Conservation (phyloP, 768 basidiomycete genomes). For the Suillus ampliporus region DNA sequence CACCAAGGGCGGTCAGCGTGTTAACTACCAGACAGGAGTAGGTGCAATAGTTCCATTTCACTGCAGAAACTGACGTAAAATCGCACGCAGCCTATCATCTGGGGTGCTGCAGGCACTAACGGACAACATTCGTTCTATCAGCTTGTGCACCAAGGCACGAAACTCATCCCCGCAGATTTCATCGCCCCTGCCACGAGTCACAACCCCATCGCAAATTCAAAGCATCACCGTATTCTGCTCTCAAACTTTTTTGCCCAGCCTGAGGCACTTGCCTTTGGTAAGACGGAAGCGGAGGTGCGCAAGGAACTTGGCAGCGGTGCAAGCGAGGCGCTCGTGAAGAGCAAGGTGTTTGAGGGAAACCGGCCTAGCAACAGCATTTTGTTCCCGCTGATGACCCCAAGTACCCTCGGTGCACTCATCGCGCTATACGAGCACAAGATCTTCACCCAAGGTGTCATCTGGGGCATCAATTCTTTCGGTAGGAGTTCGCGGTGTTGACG, state of each 20-base stretch:
- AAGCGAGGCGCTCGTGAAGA: slow-evolving; percentile 88
- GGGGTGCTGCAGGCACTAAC: slow-evolving; percentile 98
- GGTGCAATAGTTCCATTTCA: slow-evolving; percentile 30
- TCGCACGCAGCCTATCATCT: slow-evolving; percentile 84
- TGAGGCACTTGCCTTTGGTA: slow-evolving; percentile 97
- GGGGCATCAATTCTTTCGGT: slow-evolving; percentile 99
- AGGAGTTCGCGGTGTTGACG: slow-evolving; percentile 19
- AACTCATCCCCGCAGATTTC: slow-evolving; percentile 91
- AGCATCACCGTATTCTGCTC: slow-evolving; percentile 96
- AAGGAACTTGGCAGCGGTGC: slow-evolving; percentile 71
- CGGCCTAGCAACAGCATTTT: slow-evolving; percentile 95
- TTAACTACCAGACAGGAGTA: slow-evolving; percentile 96
- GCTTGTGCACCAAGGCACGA: slow-evolving; percentile 93
- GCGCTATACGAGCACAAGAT: slow-evolving; percentile 99
- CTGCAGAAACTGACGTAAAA: background rate
- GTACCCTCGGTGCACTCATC: slow-evolving; percentile 86
- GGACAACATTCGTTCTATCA: slow-evolving; percentile 99
- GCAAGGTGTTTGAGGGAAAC: slow-evolving; percentile 98
- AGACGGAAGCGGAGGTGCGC: slow-evolving; percentile 87
- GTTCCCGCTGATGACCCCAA: slow-evolving; percentile 92
- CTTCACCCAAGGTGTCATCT: slow-evolving; percentile 95
- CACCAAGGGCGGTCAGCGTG: slow-evolving; percentile 91
- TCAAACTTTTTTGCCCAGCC: slow-evolving; percentile 99
- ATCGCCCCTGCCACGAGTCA: slow-evolving; percentile 87
- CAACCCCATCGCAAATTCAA: slow-evolving; percentile 85